phyloP scores from a whole-genome alignment of 345 rosid genomes.

The Lepidium africanum region DNA sequence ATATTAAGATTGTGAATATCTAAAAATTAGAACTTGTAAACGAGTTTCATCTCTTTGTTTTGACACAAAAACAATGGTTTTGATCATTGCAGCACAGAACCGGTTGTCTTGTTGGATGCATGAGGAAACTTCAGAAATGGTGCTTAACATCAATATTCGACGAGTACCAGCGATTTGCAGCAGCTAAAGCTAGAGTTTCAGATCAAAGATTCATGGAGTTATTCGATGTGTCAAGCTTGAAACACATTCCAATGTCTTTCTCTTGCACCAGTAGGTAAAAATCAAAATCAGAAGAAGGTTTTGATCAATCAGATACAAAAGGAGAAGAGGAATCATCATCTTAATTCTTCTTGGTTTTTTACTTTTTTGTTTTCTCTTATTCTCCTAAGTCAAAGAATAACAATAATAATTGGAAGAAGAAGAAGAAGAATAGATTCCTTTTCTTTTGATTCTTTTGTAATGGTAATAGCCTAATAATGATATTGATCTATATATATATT shows the following conservation, averaged over 20 bases:
- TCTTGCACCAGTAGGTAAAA: slow-evolving; percentile 52
- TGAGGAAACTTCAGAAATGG: slow-evolving; percentile 88
- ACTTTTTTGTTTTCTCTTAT: slow-evolving; percentile 6
- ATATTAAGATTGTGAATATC: neutral
- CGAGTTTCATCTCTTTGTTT: neutral
- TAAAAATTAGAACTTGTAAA: neutral
- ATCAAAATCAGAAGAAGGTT: slow-evolving; percentile 1
- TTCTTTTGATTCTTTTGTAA: slow-evolving; percentile 21
- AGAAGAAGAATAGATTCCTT: slow-evolving; percentile 15
- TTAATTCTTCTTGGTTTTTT: neutral
- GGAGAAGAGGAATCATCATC: slow-evolving; percentile 12
- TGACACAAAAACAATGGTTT: neutral
- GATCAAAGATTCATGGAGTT: slow-evolving; percentile 93
- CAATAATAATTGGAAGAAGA: slow-evolving; percentile 17
- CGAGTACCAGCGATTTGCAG: slow-evolving; percentile 87
- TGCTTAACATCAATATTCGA: slow-evolving; percentile 78
- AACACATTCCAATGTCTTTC: slow-evolving; percentile 60
- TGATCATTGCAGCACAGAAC: slow-evolving; percentile 73
- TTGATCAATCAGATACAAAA: slow-evolving; percentile 13
- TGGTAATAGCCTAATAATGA: slow-evolving; percentile 14
- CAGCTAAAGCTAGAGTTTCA: slow-evolving; percentile 85
- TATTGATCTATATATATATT: neutral
- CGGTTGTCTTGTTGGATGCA: slow-evolving; percentile 88
- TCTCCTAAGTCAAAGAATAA: neutral
- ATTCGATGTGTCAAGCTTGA: slow-evolving; percentile 69